Evolutionary conservation across 2,329 filamentous ascomycete species (phyloP).

Genomic region (Aschersonia sp.): DNA sequence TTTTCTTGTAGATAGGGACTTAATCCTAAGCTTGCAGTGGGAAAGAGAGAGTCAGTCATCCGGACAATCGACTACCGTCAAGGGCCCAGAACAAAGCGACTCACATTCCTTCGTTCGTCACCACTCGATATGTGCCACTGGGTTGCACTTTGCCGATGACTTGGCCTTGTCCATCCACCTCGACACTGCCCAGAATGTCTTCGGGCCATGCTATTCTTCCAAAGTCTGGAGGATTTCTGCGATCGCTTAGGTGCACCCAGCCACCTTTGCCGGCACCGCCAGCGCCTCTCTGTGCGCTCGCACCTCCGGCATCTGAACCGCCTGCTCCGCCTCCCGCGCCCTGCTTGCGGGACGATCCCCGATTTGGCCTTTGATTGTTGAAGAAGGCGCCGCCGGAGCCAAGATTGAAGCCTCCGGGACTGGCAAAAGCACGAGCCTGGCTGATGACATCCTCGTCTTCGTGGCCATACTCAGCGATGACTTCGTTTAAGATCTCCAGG

Average conservation of each 20-base stretch:
- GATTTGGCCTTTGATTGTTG: constrained; percentile 22
- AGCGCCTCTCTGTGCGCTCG: constrained; percentile 45
- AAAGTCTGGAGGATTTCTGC: constrained; percentile 49
- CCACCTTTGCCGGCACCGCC: constrained; percentile 46
- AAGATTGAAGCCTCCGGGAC: constrained; percentile 37
- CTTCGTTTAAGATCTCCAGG: constrained; percentile 40
- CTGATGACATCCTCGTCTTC: constrained; percentile 38
- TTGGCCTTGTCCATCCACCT: constrained; percentile 42
- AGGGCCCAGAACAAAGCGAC: constrained; percentile 23
- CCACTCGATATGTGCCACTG: constrained; percentile 47
- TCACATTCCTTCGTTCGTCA: constrained; percentile 55
- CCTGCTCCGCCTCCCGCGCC: constrained; percentile 25
- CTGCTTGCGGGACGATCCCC: constrained; percentile 17
- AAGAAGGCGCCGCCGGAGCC: constrained; percentile 37
- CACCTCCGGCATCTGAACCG: constrained; percentile 35
- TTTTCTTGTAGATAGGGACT: constrained; percentile 29
- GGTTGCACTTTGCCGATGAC: constrained; percentile 43
- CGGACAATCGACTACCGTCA: constrained; percentile 10
- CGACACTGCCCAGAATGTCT: constrained; percentile 54
- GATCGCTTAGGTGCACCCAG: constrained; percentile 50
- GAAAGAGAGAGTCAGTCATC: not conserved
- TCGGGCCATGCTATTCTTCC: constrained; percentile 55
- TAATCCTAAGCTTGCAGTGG: not conserved
- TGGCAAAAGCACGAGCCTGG: constrained; percentile 46
- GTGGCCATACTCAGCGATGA: constrained; percentile 38